These are phyloP conservation scores for Kodamaea plutei DNA, from an alignment of 1,139 yeast species.

Conservation along the genomic window DNA sequence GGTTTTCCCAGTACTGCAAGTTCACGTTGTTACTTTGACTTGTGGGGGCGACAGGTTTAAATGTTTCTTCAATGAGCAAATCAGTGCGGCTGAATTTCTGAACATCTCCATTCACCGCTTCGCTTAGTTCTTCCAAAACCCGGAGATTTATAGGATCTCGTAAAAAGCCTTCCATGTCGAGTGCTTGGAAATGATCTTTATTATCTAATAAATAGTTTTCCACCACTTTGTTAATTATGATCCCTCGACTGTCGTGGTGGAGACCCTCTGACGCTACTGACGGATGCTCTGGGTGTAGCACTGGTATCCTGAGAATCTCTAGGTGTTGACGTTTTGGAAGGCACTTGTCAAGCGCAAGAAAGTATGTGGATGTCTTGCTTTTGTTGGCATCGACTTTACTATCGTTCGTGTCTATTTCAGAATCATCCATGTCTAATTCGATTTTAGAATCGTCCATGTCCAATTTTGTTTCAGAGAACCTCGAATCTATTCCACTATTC, in stretches of 20 bases:
- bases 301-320: conserved; percentile 34
- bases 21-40: conserved; percentile 11
- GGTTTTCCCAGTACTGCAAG: conserved; percentile 33
- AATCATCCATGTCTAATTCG: conserved; percentile 7
- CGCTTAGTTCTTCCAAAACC: conserved; percentile 19
- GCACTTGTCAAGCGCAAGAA: conserved; percentile 85
- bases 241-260: conserved; percentile 42
- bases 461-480: conserved; percentile 17
- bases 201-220: conserved; percentile 21
- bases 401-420: conserved; percentile 26
- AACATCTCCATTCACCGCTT: conserved; percentile 20
- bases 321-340: conserved; percentile 57
- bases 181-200: conserved; percentile 9
- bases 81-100: conserved; percentile 2
- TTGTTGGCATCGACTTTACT: conserved; percentile 17
- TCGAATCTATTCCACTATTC: conserved; percentile 1
- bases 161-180: conserved; percentile 8
- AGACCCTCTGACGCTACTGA: conserved; percentile 20
- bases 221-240: conserved; percentile 46
- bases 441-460: conserved; percentile 19
- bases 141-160: conserved; percentile 6
- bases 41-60: conserved; percentile 29
- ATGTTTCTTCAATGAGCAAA: conserved; percentile 23
- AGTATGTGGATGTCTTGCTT: conserved; percentile 37
- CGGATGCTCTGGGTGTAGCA: conserved; percentile 19